Conservation (phyloP, 495 filamentous ascomycete species). For the Aspergillus mulundensis region DNA sequence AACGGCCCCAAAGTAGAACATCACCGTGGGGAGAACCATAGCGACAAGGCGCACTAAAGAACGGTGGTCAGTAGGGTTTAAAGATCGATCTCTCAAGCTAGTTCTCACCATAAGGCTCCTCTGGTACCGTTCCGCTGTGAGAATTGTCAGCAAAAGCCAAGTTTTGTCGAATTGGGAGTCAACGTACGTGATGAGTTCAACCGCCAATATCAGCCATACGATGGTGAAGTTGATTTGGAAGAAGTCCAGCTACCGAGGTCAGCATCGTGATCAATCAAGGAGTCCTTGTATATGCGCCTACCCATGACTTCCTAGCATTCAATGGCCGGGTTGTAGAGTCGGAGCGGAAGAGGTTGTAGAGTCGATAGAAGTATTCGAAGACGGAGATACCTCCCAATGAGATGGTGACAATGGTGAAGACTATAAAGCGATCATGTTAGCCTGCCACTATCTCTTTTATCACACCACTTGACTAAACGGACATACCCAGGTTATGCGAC, state of each 20-base stretch:
- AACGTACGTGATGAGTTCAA: conserved; percentile 53
- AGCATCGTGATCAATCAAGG: not conserved
- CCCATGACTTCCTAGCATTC: conserved; percentile 49
- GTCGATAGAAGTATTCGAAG: conserved; percentile 53
- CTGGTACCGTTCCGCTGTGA: conserved; percentile 37
- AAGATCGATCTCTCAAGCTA: not conserved
- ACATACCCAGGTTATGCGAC: conserved; percentile 52
- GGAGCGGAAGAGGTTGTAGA: conserved; percentile 43
- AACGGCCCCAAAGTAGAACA: conserved; percentile 56
- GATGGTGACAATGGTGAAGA: conserved; percentile 57
- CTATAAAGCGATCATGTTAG: conserved; percentile 19
- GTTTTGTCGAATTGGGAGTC: not conserved
- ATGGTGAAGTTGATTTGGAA: conserved; percentile 61
- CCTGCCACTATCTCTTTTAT: not conserved
- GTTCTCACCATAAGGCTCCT: conserved; percentile 34
- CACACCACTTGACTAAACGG: not conserved
- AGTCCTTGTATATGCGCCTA: conserved; percentile 16
- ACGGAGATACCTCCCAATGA: conserved; percentile 55
- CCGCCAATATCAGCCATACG: conserved; percentile 44
- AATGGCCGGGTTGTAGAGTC: conserved; percentile 49
- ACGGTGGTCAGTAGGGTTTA: conserved; percentile 25
- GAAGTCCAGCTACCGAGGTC: conserved; percentile 48
- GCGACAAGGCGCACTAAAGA: conserved; percentile 53
- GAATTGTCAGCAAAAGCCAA: conserved; percentile 21
- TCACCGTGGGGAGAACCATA: conserved; percentile 56